Conservation (phyloP, 2,329 filamentous ascomycete species). For the Aurifilum marmelostoma region DNA sequence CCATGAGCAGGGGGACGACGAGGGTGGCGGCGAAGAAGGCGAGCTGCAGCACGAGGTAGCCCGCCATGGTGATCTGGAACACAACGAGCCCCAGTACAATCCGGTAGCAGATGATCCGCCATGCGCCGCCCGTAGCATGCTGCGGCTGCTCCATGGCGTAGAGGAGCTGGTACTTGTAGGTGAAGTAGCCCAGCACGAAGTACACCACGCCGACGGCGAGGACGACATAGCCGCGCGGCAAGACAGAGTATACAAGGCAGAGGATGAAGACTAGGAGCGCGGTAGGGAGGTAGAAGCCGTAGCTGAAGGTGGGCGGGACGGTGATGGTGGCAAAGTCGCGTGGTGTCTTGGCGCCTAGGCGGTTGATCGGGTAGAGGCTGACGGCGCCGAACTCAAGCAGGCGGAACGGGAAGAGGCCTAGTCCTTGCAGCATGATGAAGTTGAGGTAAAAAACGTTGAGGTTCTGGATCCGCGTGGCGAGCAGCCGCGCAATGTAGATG, state of each 20-base stretch:
- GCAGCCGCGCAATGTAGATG: constrained; percentile 71
- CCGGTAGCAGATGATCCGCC: constrained; percentile 95
- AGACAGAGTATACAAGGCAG: constrained; percentile 90
- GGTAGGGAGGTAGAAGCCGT: constrained; percentile 93
- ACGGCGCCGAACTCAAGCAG: constrained; percentile 89
- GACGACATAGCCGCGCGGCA: constrained; percentile 78
- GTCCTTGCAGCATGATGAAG: constrained; percentile 88
- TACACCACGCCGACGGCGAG: constrained; percentile 82
- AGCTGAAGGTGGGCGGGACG: constrained; percentile 85
- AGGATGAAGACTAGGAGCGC: constrained; percentile 93
- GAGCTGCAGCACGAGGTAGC: constrained; percentile 74
- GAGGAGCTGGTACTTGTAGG: constrained; percentile 95
- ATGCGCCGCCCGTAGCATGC: constrained; percentile 89
- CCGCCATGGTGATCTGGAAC: constrained; percentile 90
- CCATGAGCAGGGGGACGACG: constrained; percentile 74
- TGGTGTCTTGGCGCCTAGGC: constrained; percentile 81
- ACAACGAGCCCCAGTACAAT: constrained; percentile 83
- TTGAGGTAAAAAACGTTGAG: constrained; percentile 88
- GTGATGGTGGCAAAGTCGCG: constrained; percentile 84
- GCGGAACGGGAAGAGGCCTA: constrained; percentile 93
- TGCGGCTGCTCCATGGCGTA: constrained; percentile 98
- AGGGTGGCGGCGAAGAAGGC: constrained; percentile 75
- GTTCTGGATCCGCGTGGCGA: constrained; percentile 75
- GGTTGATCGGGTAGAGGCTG: constrained; percentile 77
- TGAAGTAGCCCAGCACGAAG: constrained; percentile 81